phyloP scores from a whole-genome alignment of 345 rosid genomes.

The Brassica cretica region DNA sequence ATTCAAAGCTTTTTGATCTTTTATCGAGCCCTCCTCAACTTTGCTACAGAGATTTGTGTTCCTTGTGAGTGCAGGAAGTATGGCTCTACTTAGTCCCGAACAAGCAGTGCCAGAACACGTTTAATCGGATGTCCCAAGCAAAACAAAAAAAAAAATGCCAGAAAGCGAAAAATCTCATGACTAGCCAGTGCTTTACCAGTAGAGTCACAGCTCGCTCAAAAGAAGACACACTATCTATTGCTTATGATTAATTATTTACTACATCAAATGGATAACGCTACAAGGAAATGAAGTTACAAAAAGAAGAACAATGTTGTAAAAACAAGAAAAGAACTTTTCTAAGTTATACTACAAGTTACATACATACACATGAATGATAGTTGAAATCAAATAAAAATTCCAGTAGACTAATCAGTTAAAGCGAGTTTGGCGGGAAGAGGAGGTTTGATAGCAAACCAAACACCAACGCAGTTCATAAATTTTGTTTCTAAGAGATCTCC shows the following conservation, averaged over 20 bases:
- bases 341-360: neutral
- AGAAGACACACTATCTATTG: neutral
- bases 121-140: neutral
- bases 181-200: neutral
- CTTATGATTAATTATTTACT: neutral
- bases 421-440: slow-evolving; percentile 14
- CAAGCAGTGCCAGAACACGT: neutral
- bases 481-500: too few species aligned
- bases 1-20: neutral
- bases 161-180: slow-evolving; percentile 4
- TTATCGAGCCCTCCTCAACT: neutral
- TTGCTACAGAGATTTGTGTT: neutral
- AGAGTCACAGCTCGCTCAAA: neutral
- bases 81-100: neutral
- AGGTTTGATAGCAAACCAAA: slow-evolving; percentile 21
- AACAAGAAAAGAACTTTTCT: neutral
- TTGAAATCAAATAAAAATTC: neutral
- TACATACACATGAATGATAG: neutral
- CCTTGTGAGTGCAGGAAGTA: neutral
- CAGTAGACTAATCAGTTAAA: neutral
- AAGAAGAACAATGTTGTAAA: neutral
- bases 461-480: neutral
- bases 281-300: neutral
- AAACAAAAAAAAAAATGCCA: neutral
- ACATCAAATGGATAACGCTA: neutral